Evolutionary conservation across 805 yeast genomes (phyloP).

Genomic region (Pichia membranifaciens): DNA sequence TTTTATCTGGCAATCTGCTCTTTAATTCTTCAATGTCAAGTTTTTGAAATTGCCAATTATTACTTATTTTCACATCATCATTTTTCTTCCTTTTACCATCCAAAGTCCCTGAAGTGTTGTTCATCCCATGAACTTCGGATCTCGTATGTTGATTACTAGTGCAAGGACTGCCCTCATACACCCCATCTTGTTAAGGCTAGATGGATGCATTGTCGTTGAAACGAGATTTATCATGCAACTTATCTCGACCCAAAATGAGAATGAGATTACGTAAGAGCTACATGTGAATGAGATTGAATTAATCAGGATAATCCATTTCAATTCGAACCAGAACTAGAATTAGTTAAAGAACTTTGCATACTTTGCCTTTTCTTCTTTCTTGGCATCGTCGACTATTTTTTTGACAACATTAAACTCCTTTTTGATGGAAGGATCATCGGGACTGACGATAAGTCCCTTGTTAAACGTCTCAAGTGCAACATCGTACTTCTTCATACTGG

Average conservation of each 20-base stretch:
- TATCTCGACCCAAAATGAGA: too few relatives aligned
- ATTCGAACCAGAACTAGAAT: too few relatives aligned
- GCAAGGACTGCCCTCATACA: too few relatives aligned
- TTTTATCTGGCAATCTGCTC: background rate
- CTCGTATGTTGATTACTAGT: too few relatives aligned
- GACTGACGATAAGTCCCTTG: conserved; percentile 37
- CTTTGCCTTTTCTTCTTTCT: conserved; percentile 46
- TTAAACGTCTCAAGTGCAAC: conserved; percentile 44
- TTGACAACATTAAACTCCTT: conserved; percentile 40
- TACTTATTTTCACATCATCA: background rate
- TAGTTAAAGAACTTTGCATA: conserved; percentile 57
- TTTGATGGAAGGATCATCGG: conserved; percentile 45
- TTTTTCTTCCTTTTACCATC: background rate
- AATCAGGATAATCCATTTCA: too few relatives aligned
- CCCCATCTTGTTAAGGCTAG: too few relatives aligned
- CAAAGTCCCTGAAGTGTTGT: too few relatives aligned
- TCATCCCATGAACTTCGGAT: too few relatives aligned
- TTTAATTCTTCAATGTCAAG: background rate
- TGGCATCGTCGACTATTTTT: conserved; percentile 35
- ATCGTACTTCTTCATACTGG: conserved; percentile 40
- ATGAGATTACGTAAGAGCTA: too few relatives aligned
- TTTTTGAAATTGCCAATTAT: background rate
- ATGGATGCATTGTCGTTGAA: too few relatives aligned
- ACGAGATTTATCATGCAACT: too few relatives aligned
- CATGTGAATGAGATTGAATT: too few relatives aligned